Evolutionary conservation across 2,329 filamentous ascomycete species (phyloP).

Genomic region (Fusarium succisae): DNA sequence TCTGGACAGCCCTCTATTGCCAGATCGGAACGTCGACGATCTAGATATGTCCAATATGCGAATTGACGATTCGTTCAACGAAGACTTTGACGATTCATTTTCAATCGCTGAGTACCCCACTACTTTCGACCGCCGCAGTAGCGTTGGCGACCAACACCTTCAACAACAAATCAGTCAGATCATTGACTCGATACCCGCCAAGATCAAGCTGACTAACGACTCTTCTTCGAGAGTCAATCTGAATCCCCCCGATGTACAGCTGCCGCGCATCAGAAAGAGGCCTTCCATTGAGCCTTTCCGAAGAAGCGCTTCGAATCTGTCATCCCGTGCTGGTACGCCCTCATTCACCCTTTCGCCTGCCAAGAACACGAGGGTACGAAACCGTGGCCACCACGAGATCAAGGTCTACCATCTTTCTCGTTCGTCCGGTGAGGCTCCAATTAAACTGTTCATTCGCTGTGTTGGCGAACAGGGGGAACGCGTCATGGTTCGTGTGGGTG

Average conservation of each 20-base stretch:
- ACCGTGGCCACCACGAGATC: conserved; percentile 74
- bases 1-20: conserved; percentile 57
- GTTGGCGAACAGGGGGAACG: conserved; percentile 91
- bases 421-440: conserved; percentile 83
- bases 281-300: conserved; percentile 55
- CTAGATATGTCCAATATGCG: conserved; percentile 52
- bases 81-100: conserved; percentile 58
- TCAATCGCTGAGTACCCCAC: conserved; percentile 45
- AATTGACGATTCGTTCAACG: conserved; percentile 55
- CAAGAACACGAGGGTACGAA: conserved; percentile 59
- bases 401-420: conserved; percentile 92
- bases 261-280: conserved; percentile 58
- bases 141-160: conserved; percentile 71
- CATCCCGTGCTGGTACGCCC: conserved; percentile 68
- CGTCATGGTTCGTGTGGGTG: conserved; percentile 97
- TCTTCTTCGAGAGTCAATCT: conserved; percentile 58
- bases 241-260: conserved; percentile 66
- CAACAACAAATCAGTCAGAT: conserved; percentile 84
- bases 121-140: conserved; percentile 43
- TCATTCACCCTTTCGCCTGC: conserved; percentile 76
- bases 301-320: conserved; percentile 62
- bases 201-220: conserved; percentile 76
- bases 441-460: conserved; percentile 92
- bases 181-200: conserved; percentile 78
- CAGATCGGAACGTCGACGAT: conserved; percentile 54